Evolutionary conservation across 768 basidiomycete species (phyloP).

Genomic region (Boletus reticuloceps): DNA sequence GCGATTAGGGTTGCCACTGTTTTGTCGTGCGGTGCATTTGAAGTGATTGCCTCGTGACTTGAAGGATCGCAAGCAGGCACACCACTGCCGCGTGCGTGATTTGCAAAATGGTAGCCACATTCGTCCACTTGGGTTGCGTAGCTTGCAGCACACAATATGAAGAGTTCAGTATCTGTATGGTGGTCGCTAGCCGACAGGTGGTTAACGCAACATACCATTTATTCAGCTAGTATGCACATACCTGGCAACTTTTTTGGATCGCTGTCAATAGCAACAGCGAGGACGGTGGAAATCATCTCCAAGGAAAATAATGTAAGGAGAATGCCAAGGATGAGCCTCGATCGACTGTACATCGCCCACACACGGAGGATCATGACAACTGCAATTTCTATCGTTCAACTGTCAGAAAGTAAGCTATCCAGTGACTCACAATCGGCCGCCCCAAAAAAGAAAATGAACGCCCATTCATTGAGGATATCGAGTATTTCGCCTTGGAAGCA

Average conservation of each 20-base stretch:
- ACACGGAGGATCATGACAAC: neutral
- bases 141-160: neutral
- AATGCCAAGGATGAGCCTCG: neutral
- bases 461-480: too few species aligned
- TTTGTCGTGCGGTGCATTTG: neutral
- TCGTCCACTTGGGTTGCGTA: neutral
- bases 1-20: neutral
- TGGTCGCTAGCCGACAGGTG: neutral
- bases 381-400: neutral
- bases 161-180: neutral
- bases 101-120: neutral
- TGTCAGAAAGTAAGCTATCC: too few species aligned
- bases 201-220: too few species aligned
- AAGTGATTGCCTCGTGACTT: neutral
- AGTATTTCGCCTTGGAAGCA: neutral
- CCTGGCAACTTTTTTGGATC: too few species aligned
- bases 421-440: conserved; percentile 5
- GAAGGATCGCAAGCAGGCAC: neutral
- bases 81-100: neutral
- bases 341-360: too few species aligned
- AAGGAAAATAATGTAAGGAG: neutral
- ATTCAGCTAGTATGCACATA: too few species aligned
- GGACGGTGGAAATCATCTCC: neutral
- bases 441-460: neutral
- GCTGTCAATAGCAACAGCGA: too few species aligned